Conservation (phyloP, 2,329 filamentous ascomycete species). For the Aspergillus cejpii region DNA sequence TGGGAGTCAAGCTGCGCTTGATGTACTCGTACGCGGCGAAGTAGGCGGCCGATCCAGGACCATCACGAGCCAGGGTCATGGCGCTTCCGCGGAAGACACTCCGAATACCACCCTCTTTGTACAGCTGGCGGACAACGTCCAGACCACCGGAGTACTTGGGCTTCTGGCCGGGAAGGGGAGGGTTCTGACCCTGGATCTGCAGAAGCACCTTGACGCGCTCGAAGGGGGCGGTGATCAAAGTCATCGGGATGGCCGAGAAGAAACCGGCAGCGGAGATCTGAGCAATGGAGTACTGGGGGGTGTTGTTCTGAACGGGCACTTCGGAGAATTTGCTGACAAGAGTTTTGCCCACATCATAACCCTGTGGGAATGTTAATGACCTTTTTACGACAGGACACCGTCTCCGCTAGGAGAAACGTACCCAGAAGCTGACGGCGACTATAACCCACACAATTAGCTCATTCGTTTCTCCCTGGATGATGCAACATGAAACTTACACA, state of each 20-base stretch:
- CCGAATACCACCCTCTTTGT: constrained; percentile 80
- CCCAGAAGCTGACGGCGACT: constrained; percentile 64
- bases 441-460: not conserved
- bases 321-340: constrained; percentile 65
- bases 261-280: constrained; percentile 91
- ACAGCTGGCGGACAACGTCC: constrained; percentile 90
- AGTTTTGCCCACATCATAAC: constrained; percentile 91
- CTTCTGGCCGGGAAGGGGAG: constrained; percentile 78
- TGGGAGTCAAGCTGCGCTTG: constrained; percentile 78
- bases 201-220: constrained; percentile 98
- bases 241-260: constrained; percentile 97
- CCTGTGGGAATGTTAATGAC: constrained; percentile 54
- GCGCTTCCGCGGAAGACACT: constrained; percentile 86
- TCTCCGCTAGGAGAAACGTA: constrained; percentile 25
- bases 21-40: constrained; percentile 96
- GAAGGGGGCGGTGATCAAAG: constrained; percentile 94
- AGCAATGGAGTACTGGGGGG: constrained; percentile 64
- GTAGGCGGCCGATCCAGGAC: constrained; percentile 87
- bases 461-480: not conserved
- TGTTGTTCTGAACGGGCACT: constrained; percentile 55
- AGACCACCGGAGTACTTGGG: constrained; percentile 80
- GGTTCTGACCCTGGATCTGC: constrained; percentile 90
- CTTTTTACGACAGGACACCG: not conserved
- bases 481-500: constrained; percentile 64
- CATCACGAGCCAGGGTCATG: constrained; percentile 89